These are phyloP conservation scores for Phytophthora sp. DNA, from an alignment of 352 stramenopile genomes.

Conservation along the genomic window DNA sequence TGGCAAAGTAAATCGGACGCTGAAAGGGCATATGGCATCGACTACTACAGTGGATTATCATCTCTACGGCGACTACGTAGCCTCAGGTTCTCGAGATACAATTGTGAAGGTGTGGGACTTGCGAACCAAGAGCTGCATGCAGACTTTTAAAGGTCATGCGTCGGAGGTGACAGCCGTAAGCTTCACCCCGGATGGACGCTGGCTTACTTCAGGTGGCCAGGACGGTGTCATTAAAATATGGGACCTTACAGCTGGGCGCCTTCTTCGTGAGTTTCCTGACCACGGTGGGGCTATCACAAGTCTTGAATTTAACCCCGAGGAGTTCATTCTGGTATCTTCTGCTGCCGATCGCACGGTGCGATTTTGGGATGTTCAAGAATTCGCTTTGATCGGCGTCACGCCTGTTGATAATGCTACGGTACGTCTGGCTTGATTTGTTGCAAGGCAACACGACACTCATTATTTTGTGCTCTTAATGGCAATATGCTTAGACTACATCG, in stretches of 20 bases:
- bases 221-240: slow-evolving; percentile 86
- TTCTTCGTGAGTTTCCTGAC: slow-evolving; percentile 78
- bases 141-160: slow-evolving; percentile 85
- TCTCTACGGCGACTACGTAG: slow-evolving; percentile 87
- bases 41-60: slow-evolving; percentile 86
- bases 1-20: slow-evolving; percentile 76
- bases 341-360: slow-evolving; percentile 76
- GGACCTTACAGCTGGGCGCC: slow-evolving; percentile 81
- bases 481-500: slow-evolving; percentile 66
- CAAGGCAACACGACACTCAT: not conserved
- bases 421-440: slow-evolving; percentile 17
- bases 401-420: slow-evolving; percentile 78
- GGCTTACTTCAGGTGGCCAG: slow-evolving; percentile 78
- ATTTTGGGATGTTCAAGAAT: slow-evolving; percentile 90
- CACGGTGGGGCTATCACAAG: slow-evolving; percentile 78
- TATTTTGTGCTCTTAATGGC: not conserved
- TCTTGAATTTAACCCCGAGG: slow-evolving; percentile 87
- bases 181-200: slow-evolving; percentile 84
- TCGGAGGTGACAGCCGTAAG: slow-evolving; percentile 78
- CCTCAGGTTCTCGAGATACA: slow-evolving; percentile 80
- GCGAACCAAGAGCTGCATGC: slow-evolving; percentile 86
- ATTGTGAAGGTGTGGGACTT: slow-evolving; percentile 90
- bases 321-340: slow-evolving; percentile 86
- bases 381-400: slow-evolving; percentile 80
- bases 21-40: slow-evolving; percentile 88